Conservation (phyloP, 768 basidiomycete genomes). For the Tylopilus cervinicoccineus region DNA sequence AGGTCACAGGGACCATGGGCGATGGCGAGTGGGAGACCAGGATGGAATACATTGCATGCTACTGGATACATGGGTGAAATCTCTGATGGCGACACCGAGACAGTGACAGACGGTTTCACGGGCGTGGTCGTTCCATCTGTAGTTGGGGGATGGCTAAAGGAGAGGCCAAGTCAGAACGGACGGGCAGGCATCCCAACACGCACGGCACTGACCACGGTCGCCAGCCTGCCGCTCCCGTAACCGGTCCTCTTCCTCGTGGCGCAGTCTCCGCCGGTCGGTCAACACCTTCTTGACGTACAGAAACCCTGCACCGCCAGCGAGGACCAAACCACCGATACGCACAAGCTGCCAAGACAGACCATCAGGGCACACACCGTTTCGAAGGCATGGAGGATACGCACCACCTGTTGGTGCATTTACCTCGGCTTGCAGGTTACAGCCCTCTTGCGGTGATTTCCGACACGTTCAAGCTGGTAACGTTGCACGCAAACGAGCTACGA, state of each 20-base stretch:
- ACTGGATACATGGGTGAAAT: background rate
- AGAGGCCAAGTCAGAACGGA: constrained; percentile 11
- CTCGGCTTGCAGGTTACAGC: background rate
- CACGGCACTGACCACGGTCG: background rate
- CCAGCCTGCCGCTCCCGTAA: constrained; percentile 8
- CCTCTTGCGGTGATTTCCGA: background rate
- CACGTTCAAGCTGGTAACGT: constrained; percentile 1
- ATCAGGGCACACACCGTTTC: background rate
- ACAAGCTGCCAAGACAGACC: constrained; percentile 11
- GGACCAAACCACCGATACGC: constrained; percentile 27
- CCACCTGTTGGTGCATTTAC: constrained; percentile 17
- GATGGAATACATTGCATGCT: constrained; percentile 1
- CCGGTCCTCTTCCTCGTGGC: constrained; percentile 16
- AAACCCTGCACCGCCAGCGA: constrained; percentile 28
- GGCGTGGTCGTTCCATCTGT: constrained; percentile 3
- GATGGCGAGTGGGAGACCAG: constrained; percentile 4
- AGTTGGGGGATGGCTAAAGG: constrained; percentile 4
- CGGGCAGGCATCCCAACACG: background rate
- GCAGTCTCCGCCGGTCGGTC: constrained; percentile 23
- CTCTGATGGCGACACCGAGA: background rate
- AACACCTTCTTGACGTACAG: constrained; percentile 30
- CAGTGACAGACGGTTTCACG: constrained; percentile 1
- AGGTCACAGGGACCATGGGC: background rate
- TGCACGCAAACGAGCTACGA: background rate
- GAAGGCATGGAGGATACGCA: constrained; percentile 6